Percentiles rank a stretch among this genome's conserved stretches.
Conservation (phyloP, 2,329 filamentous ascomycete genomes). For the Biscogniauxia marginata region DNA sequence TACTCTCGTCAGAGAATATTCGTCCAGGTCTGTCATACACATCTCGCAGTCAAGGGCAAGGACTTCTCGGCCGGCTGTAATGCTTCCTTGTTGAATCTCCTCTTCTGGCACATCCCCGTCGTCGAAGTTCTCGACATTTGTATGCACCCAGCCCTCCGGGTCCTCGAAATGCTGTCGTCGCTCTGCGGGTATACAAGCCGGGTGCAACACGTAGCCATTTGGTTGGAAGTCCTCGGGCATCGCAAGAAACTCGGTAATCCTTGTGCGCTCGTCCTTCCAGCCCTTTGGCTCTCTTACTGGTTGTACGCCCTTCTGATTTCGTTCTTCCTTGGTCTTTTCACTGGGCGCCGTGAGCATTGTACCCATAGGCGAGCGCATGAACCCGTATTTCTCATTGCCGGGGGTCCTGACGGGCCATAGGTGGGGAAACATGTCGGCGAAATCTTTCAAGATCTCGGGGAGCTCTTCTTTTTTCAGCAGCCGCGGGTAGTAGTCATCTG, state of each 20-base stretch:
- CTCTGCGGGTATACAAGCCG: conserved; percentile 66
- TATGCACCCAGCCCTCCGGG: conserved; percentile 81
- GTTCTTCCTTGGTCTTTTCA: conserved; percentile 68
- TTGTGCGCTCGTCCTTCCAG: conserved; percentile 73
- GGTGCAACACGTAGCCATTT: conserved; percentile 83
- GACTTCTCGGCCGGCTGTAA: conserved; percentile 77
- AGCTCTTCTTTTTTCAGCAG: conserved; percentile 50
- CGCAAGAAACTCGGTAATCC: conserved; percentile 77
- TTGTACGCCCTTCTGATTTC: conserved; percentile 57
- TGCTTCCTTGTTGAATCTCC: conserved; percentile 75
- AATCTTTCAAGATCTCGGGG: conserved; percentile 57
- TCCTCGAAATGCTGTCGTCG: conserved; percentile 51
- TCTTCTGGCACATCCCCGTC: conserved; percentile 67
- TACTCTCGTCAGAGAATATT: conserved; percentile 83
- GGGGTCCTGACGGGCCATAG: conserved; percentile 88
- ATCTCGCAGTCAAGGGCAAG: conserved; percentile 94
- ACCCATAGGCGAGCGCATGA: conserved; percentile 82
- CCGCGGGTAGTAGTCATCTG: conserved; percentile 61
- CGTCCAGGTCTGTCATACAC: conserved; percentile 80
- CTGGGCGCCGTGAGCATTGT: conserved; percentile 77
- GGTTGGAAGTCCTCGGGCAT: conserved; percentile 72
- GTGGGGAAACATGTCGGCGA: conserved; percentile 81
- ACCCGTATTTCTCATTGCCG: conserved; percentile 77
- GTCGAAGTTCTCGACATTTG: conserved; percentile 62
- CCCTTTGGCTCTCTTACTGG: conserved; percentile 61